Evolutionary conservation across 345 rosid species (phyloP).

Genomic region (Aquilaria yunnanensis): DNA sequence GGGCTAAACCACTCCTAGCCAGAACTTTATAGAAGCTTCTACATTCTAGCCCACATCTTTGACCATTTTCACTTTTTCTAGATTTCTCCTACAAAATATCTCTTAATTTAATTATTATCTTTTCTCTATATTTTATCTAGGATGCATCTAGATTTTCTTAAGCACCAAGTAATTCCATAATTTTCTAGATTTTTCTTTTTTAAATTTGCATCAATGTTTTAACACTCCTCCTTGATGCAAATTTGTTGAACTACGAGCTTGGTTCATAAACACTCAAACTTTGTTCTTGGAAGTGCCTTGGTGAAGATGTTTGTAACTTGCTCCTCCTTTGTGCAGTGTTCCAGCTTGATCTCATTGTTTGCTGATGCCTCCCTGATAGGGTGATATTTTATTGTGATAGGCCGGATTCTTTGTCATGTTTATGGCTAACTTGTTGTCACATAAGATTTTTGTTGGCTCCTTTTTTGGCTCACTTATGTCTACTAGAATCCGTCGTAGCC

Average conservation of each 20-base stretch:
- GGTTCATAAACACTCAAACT: neutral
- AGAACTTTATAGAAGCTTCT: too few relatives aligned
- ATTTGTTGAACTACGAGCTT: neutral
- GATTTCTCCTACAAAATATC: too few relatives aligned
- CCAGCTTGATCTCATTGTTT: neutral
- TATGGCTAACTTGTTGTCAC: neutral
- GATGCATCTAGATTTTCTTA: too few relatives aligned
- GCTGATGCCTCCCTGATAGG: neutral
- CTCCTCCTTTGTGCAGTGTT: neutral
- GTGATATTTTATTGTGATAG: neutral
- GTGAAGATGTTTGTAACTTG: constrained; percentile 1
- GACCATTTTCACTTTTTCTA: too few relatives aligned
- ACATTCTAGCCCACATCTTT: too few relatives aligned
- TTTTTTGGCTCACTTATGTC: neutral
- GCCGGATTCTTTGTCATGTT: neutral
- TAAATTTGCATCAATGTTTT: neutral
- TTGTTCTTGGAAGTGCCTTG: neutral
- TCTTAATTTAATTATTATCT: too few relatives aligned
- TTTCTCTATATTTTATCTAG: too few relatives aligned
- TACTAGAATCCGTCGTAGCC: neutral
- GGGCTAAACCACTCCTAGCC: too few relatives aligned
- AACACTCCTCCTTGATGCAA: neutral
- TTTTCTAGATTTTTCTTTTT: too few relatives aligned
- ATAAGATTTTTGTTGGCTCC: neutral
- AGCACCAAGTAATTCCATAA: too few relatives aligned